phyloP scores from a whole-genome alignment of 2,329 filamentous ascomycete species.

The Furcasterigmium furcatum region DNA sequence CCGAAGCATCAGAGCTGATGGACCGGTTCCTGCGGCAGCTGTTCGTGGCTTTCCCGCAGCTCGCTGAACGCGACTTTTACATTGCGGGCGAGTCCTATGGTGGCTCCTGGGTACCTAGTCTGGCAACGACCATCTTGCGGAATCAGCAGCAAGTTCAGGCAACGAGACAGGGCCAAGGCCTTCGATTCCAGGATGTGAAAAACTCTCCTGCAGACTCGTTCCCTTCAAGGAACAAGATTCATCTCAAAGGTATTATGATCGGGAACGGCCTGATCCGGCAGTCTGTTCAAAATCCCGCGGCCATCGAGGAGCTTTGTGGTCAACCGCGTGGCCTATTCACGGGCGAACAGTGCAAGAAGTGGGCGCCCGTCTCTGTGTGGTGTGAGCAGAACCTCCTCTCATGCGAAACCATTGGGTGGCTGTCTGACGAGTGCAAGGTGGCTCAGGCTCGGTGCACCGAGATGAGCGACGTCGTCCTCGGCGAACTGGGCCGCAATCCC shows the following conservation, averaged over 20 bases:
- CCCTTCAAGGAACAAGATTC: too few relatives aligned
- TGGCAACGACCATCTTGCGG: not conserved
- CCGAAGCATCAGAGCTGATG: constrained; percentile 1
- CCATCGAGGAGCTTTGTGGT: constrained; percentile 1
- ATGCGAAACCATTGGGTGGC: not conserved
- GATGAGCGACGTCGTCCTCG: not conserved
- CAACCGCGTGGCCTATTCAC: not conserved
- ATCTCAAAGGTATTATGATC: constrained; percentile 4
- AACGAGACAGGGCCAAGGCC: too few relatives aligned
- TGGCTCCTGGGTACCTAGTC: constrained; percentile 1
- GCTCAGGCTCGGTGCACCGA: not conserved
- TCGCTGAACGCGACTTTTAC: not conserved
- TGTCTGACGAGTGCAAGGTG: not conserved
- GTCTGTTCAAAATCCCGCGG: constrained; percentile 2
- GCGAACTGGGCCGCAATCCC: constrained; percentile 1
- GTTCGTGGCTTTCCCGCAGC: not conserved
- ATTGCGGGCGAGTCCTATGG: constrained; percentile 2
- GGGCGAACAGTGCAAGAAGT: not conserved
- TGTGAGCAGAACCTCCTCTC: not conserved
- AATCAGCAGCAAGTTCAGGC: not conserved
- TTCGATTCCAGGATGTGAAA: too few relatives aligned
- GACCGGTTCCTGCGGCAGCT: not conserved
- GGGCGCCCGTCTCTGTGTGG: not conserved
- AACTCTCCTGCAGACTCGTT: too few relatives aligned
- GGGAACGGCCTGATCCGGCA: constrained; percentile 3